Percentiles rank a stretch among this genome's conserved stretches.
Conservation (phyloP, 2,329 filamentous ascomycete genomes). For the Pseudocercospora fuligena region DNA sequence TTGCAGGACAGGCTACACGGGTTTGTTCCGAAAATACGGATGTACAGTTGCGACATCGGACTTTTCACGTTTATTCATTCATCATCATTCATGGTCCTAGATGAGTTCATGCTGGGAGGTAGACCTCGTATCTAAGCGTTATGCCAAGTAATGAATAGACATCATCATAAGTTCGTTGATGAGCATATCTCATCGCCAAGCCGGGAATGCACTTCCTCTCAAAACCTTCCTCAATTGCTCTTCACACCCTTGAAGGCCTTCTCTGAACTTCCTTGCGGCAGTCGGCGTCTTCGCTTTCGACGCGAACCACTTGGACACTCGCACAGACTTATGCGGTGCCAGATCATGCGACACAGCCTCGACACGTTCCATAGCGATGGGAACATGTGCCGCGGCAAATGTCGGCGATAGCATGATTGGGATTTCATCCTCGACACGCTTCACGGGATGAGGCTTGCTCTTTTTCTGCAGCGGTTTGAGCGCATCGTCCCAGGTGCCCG, state of each 20-base stretch:
- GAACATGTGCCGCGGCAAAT: conserved; percentile 19
- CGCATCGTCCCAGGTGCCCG: conserved; percentile 80
- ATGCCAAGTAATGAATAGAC: background rate
- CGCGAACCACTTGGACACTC: conserved; percentile 32
- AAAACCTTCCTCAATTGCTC: conserved; percentile 35
- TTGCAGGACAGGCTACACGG: too few relatives aligned
- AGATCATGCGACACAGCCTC: conserved; percentile 19
- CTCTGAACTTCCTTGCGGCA: conserved; percentile 27
- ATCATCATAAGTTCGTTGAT: conserved; percentile 12
- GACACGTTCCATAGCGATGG: conserved; percentile 28
- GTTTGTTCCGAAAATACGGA: background rate
- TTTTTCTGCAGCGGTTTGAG: conserved; percentile 67
- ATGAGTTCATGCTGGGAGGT: too few relatives aligned
- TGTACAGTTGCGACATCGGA: background rate
- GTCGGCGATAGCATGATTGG: conserved; percentile 42
- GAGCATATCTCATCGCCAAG: conserved; percentile 30
- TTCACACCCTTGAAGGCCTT: conserved; percentile 36
- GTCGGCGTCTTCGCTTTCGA: conserved; percentile 22
- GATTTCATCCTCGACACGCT: conserved; percentile 33
- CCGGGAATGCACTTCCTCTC: conserved; percentile 32
- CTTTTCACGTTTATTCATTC: background rate
- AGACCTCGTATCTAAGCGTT: background rate
- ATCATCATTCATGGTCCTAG: conserved; percentile 1
- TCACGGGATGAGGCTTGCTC: conserved; percentile 2
- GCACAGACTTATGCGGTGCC: conserved; percentile 22